Evolutionary conservation across 2,329 filamentous ascomycete genomes (phyloP), one percentile per base, ranked within the genome.

Genomic region (Hypocrella siamensis): DNA sequence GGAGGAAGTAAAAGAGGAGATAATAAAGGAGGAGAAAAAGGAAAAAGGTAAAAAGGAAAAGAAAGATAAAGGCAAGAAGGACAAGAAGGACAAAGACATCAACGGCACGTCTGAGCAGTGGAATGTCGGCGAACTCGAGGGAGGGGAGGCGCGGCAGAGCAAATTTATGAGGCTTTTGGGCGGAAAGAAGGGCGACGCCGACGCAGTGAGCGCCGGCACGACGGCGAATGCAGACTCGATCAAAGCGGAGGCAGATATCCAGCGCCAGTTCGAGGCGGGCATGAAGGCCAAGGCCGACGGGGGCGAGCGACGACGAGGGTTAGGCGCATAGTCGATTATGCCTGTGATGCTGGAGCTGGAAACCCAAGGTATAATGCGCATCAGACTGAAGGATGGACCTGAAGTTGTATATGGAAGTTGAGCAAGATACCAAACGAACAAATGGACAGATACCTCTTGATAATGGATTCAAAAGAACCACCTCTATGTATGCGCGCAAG

Each of bases 111-210:
- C 46, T 3, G 63, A 63, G 45, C 52, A 61, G 38, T 72, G 67
- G 67, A 67, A 70, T 37, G 64, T 70, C 17, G 46, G 53, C 14
- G 60, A 54, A 21, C 55, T 75, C 21, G 61, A 60, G 25, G 70
- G 70, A 19, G 66, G 62, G 16, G 42, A 53, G 14, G 54, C 55
- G 30, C 58, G 70, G 10, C 65, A 71, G 42, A 52, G 54, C 37
- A 75, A 75, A 50, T 73, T 72, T 38, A 48, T 73, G 42, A 57
- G 65, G 19, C 60, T 75, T 2, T 55, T 75, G 4, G 69, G 69
- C 15, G 64, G 54, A 3, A 66, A 61, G 38, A 69, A 65, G 46
- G 52, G 52, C 17, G 52, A 54, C 15, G 48, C 46, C 19, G 45
- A 40, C 6, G 35, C 43, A 1, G 33, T 41, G 16, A 33, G 36